These are phyloP conservation scores for Aegilops longissima DNA, from an alignment of 176 grass and related monocot genomes.

Conservation along the genomic window DNA sequence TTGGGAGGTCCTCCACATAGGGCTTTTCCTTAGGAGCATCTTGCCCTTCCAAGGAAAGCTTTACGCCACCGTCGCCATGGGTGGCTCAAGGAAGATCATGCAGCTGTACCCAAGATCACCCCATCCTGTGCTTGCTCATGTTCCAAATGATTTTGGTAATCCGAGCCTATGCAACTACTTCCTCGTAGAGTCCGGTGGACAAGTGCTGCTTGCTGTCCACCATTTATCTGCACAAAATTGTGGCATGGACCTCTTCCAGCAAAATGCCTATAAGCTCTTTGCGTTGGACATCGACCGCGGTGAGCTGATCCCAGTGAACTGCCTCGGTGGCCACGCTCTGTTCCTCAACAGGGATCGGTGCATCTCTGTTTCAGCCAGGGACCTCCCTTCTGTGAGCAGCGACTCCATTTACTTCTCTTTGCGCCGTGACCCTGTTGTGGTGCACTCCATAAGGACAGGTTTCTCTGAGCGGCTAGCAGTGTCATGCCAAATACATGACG, in stretches of 20 bases:
- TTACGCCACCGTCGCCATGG: not conserved
- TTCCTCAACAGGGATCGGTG: not conserved
- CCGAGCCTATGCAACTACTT: not conserved
- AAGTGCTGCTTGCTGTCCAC: not conserved
- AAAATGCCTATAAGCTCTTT: not conserved
- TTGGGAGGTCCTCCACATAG: not conserved
- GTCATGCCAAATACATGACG: conserved; percentile 11
- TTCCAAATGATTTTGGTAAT: not conserved
- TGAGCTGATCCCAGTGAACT: not conserved
- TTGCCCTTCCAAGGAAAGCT: conserved; percentile 6
- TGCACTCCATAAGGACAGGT: not conserved
- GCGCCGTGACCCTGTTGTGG: not conserved
- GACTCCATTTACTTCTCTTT: not conserved
- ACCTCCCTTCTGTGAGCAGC: not conserved
- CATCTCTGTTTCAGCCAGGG: not conserved
- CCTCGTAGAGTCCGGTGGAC: not conserved
- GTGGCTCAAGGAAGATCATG: not conserved
- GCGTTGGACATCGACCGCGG: not conserved
- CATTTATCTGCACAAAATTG: not conserved
- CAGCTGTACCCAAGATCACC: not conserved
- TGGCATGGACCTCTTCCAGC: not conserved
- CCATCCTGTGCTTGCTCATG: not conserved
- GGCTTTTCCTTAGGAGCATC: not conserved
- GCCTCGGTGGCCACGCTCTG: not conserved
- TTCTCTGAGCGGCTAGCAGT: not conserved